These are phyloP conservation scores for Fragaria vesca DNA, from an alignment of 306 rosid genomes.

Conservation along the genomic window DNA sequence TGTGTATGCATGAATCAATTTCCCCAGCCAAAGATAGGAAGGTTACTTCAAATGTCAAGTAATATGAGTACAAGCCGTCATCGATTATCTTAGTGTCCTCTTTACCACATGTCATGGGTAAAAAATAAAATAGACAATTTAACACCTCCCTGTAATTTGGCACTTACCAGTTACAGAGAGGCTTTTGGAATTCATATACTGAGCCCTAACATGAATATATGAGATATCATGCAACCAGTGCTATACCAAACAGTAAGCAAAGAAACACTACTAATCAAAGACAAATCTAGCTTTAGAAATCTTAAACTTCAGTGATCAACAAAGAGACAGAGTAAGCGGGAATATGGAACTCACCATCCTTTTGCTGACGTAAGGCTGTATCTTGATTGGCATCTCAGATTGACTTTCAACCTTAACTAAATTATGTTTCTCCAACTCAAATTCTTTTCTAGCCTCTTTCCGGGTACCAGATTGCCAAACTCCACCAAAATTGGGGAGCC, in stretches of 20 bases:
- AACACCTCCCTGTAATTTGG: background rate
- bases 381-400: constrained; percentile 48
- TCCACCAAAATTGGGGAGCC: constrained; percentile 97
- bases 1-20: background rate
- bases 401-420: constrained; percentile 46
- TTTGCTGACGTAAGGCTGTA: constrained; percentile 85
- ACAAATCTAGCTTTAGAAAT: background rate
- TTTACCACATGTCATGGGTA: background rate
- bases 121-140: background rate
- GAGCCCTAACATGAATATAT: background rate
- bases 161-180: background rate
- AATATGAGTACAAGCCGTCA: background rate
- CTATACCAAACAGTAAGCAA: background rate
- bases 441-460: constrained; percentile 84
- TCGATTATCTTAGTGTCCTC: background rate
- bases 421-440: constrained; percentile 69
- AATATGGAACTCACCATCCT: constrained; percentile 67
- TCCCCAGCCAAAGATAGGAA: background rate
- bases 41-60: background rate
- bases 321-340: background rate
- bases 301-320: background rate
- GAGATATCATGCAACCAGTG: background rate
- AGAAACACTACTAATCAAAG: background rate
- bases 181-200: background rate
- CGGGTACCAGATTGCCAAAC: constrained; percentile 99